These are phyloP conservation scores for Orbilia ellipsospora DNA, from an alignment of 2,329 filamentous ascomycete species.

Conservation along the genomic window DNA sequence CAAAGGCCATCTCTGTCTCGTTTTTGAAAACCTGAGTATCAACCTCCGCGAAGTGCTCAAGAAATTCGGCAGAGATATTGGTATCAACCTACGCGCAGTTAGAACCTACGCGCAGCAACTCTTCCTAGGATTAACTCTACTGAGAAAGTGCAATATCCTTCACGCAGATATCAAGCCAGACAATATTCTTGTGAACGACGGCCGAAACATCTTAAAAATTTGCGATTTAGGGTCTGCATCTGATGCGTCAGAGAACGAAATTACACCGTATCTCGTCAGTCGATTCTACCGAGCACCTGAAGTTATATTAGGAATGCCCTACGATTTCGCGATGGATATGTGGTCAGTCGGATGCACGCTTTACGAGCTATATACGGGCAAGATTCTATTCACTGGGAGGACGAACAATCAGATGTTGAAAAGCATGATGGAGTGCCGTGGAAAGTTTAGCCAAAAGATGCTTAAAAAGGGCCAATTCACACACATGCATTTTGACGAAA, in stretches of 20 bases:
- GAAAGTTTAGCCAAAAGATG: slow-evolving; percentile 88
- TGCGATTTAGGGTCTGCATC: slow-evolving; percentile 98
- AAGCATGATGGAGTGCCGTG: slow-evolving; percentile 93
- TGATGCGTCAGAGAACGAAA: slow-evolving; percentile 87
- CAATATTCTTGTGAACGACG: slow-evolving; percentile 92
- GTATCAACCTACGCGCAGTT: slow-evolving; percentile 88
- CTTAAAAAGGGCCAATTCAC: slow-evolving; percentile 83
- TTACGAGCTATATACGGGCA: slow-evolving; percentile 96
- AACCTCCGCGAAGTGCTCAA: slow-evolving; percentile 94
- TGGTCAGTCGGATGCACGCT: slow-evolving; percentile 98
- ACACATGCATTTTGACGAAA: slow-evolving; percentile 82
- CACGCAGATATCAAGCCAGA: slow-evolving; percentile 98
- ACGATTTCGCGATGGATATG: slow-evolving; percentile 93
- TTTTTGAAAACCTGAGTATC: slow-evolving; percentile 91
- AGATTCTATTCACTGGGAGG: slow-evolving; percentile 92
- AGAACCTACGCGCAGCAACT: slow-evolving; percentile 93
- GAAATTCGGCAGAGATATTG: slow-evolving; percentile 93
- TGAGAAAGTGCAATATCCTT: slow-evolving; percentile 91
- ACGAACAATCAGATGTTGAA: slow-evolving; percentile 99
- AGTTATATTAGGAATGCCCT: slow-evolving; percentile 92
- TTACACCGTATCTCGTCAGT: slow-evolving; percentile 94
- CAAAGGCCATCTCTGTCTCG: slow-evolving; percentile 94
- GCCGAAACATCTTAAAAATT: slow-evolving; percentile 86
- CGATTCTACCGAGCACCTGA: slow-evolving; percentile 97
- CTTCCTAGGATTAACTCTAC: slow-evolving; percentile 85